Conservation (phyloP, 164 flowering plant genomes). For the Vitis vinifera region DNA sequence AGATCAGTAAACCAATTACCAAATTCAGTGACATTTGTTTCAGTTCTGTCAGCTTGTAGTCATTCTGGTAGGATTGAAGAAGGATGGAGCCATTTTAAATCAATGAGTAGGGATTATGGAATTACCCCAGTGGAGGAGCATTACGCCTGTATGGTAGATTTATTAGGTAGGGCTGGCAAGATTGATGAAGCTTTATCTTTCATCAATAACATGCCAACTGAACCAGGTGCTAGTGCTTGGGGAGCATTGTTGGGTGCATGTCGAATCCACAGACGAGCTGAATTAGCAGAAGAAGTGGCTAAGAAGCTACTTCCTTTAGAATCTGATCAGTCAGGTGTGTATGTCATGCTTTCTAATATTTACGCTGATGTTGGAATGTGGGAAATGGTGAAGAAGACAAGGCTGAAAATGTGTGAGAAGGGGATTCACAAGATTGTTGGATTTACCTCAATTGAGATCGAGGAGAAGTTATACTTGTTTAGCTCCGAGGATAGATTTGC, state of each 20-base stretch:
- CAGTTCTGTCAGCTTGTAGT: conserved; percentile 34
- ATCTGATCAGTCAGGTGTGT: conserved; percentile 36
- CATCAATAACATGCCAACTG: conserved; percentile 24
- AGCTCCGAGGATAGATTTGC: no score
- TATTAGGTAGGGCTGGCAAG: conserved; percentile 60
- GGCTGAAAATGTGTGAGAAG: no score
- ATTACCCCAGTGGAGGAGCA: conserved; percentile 50
- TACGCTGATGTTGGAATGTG: conserved; percentile 29
- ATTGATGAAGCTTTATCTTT: conserved; percentile 43
- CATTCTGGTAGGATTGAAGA: conserved; percentile 64
- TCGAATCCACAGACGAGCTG: conserved; percentile 26
- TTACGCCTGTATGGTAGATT: conserved; percentile 63
- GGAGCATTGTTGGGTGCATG: conserved; percentile 36
- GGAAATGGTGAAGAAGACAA: conserved; percentile 16
- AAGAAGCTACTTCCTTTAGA: conserved; percentile 31
- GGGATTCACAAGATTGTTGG: background rate
- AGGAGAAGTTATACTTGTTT: no score
- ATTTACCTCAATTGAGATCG: no score
- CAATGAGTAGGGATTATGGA: conserved; percentile 39
- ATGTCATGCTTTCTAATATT: conserved; percentile 33
- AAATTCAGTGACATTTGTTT: conserved; percentile 23
- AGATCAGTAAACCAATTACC: conserved; percentile 16
- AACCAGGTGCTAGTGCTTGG: conserved; percentile 31
- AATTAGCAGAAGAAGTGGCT: conserved; percentile 32
- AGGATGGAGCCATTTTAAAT: conserved; percentile 42